Evolutionary conservation across 2,329 filamentous ascomycete species (phyloP).

Genomic region (Xylaria sp.): DNA sequence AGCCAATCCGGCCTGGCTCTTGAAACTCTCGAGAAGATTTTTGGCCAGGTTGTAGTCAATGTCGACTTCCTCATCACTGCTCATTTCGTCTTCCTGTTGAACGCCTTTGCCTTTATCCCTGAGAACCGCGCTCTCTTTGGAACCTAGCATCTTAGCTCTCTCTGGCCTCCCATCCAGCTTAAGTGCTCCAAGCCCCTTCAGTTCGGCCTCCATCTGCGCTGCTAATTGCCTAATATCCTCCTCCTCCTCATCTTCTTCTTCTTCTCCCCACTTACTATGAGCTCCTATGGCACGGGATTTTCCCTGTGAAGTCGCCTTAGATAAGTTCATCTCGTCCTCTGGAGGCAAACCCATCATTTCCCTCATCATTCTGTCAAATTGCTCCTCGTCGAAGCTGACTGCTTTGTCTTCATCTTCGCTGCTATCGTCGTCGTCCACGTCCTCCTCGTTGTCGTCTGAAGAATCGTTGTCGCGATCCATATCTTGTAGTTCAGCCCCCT

Average conservation of each 20-base stretch:
- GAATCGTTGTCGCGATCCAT: slow-evolving; percentile 74
- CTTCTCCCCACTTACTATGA: slow-evolving; percentile 50
- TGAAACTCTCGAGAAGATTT: slow-evolving; percentile 92
- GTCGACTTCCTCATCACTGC: slow-evolving; percentile 70
- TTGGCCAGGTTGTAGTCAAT: slow-evolving; percentile 89
- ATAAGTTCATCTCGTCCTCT: slow-evolving; percentile 26
- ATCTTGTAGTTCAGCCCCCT: slow-evolving; percentile 78
- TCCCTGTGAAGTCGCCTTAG: slow-evolving; percentile 27
- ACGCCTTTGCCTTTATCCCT: slow-evolving; percentile 39
- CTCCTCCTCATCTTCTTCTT: slow-evolving; percentile 64
- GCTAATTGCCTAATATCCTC: slow-evolving; percentile 73
- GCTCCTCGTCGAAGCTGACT: slow-evolving; percentile 83
- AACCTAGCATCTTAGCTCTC: slow-evolving; percentile 48
- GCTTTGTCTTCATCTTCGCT: slow-evolving; percentile 77
- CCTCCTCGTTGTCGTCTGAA: slow-evolving; percentile 59
- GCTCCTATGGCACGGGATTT: slow-evolving; percentile 6
- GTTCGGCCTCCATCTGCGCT: slow-evolving; percentile 76
- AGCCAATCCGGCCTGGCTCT: slow-evolving; percentile 84
- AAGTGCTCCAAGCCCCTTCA: slow-evolving; percentile 74
- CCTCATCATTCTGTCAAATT: slow-evolving; percentile 88
- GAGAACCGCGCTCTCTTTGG: slow-evolving; percentile 39
- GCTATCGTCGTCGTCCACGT: slow-evolving; percentile 58
- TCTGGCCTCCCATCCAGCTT: slow-evolving; percentile 57
- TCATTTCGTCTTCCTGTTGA: slow-evolving; percentile 55
- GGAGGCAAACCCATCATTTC: slow-evolving; percentile 82